Evolutionary conservation across 108 stramenopile genomes (phyloP), one percentile per base, ranked within the genome.

Genomic region (Cyclotella cryptica): DNA sequence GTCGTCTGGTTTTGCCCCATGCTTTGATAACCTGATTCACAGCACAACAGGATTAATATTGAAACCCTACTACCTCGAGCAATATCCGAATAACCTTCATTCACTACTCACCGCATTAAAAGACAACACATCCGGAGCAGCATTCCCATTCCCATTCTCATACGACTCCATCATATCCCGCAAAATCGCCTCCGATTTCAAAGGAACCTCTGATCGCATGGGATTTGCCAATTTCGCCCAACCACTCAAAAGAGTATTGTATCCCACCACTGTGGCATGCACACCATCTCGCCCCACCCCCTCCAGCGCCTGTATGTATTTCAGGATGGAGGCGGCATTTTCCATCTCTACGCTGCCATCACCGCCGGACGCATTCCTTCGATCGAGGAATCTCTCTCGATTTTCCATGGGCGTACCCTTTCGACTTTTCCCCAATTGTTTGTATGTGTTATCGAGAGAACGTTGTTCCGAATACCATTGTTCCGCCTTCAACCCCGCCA

Each of bases 171-270:
- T 75, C 92, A 93, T 93, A 30, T 85, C 77, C 45, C 81, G 66
- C 60, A 93, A 63, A 27, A 95, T 66, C 46, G 84, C 75, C 76
- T 95, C 94, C 21, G 88, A 88, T 45, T 84, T 75, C n/a, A 88
- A 72, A 26, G 89, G 87, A 18, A 80, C 55, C 30, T 63, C 70
- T 51, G 52, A 83, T 46, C 71, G 24, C 13, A 78, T 59, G 30
- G 54, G 47, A 45, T 62, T 80, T 4, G 93, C 79, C 42, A 90
- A 41, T 11, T 72, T 62, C 0, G 86, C 86, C 79, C 83, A 91
- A 14, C 87, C 87, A 0, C 81, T 79, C 10, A 95, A 71, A 24
- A 92, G 52, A 13, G 86, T 89, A 68, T 95, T 95, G 86, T 92
- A 93, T 0, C 84, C 79, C 13, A 89, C 84, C 17, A 85, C 74